These are phyloP conservation scores for Cladosporium sp. DNA, from an alignment of 2,329 filamentous ascomycete genomes.

Conservation along the genomic window DNA sequence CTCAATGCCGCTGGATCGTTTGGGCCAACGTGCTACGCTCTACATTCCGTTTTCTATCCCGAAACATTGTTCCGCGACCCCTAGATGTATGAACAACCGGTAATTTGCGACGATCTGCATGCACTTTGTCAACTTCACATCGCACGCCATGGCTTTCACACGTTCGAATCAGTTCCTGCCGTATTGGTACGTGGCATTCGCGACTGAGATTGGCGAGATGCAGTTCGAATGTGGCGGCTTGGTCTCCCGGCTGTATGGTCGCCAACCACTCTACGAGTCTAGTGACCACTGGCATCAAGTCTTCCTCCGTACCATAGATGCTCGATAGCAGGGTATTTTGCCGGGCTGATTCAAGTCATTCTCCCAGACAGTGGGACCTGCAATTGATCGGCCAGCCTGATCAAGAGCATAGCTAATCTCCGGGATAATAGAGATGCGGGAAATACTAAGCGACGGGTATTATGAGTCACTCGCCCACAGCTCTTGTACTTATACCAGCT, in stretches of 20 bases:
- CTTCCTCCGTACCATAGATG: too few species aligned
- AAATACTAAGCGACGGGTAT: too few species aligned
- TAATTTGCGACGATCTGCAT: not conserved
- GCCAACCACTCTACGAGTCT: conserved; percentile 2
- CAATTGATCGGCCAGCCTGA: too few species aligned
- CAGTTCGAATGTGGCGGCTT: not conserved
- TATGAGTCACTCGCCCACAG: too few species aligned
- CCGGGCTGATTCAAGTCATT: too few species aligned
- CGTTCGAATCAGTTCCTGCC: not conserved
- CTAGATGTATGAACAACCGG: not conserved
- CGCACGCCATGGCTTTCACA: not conserved
- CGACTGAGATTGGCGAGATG: not conserved
- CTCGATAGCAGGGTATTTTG: too few species aligned
- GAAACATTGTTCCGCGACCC: not conserved
- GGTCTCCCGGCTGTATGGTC: not conserved
- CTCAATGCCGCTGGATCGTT: too few species aligned
- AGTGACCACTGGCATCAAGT: not conserved
- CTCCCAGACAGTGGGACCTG: too few species aligned
- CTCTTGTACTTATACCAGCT: too few species aligned
- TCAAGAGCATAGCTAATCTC: too few species aligned
- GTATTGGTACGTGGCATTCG: not conserved
- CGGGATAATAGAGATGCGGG: too few species aligned
- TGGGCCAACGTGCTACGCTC: not conserved
- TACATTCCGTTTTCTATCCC: not conserved
- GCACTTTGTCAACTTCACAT: not conserved